These are phyloP conservation scores for Pseudonitzschia pungens DNA, from an alignment of 108 stramenopile genomes.

Conservation along the genomic window DNA sequence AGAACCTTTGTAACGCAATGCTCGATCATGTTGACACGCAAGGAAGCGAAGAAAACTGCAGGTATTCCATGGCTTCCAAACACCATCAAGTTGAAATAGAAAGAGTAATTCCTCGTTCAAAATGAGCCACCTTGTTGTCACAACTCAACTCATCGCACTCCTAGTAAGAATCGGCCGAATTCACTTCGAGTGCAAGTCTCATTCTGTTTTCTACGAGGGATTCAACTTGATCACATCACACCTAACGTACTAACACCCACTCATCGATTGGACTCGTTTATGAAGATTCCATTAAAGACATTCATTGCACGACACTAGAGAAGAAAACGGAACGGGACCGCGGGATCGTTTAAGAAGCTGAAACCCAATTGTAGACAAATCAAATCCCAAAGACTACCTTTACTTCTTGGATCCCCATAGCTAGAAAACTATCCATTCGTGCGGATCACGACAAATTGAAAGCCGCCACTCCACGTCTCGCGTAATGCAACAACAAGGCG, in stretches of 20 bases:
- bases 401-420: slow-evolving; percentile 16
- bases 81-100: too few species aligned
- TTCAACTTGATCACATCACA: not conserved
- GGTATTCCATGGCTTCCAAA: too few species aligned
- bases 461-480: not conserved
- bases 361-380: slow-evolving; percentile 40
- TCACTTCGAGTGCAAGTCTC: not conserved
- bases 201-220: slow-evolving; percentile 5
- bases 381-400: slow-evolving; percentile 38
- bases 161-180: too few species aligned
- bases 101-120: too few species aligned
- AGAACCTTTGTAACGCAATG: too few species aligned
- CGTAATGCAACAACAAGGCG: not conserved
- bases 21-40: too few species aligned
- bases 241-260: not conserved
- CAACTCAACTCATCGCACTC: too few species aligned
- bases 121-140: too few species aligned
- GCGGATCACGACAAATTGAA: not conserved
- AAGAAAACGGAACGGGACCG: slow-evolving; percentile 32
- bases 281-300: not conserved
- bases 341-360: slow-evolving; percentile 18
- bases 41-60: too few species aligned
- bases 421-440: slow-evolving; percentile 7
- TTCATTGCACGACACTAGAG: slow-evolving; percentile 12
- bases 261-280: not conserved